Evolutionary conservation across 768 basidiomycete genomes (phyloP).

Genomic region (Mycena capillaripes): DNA sequence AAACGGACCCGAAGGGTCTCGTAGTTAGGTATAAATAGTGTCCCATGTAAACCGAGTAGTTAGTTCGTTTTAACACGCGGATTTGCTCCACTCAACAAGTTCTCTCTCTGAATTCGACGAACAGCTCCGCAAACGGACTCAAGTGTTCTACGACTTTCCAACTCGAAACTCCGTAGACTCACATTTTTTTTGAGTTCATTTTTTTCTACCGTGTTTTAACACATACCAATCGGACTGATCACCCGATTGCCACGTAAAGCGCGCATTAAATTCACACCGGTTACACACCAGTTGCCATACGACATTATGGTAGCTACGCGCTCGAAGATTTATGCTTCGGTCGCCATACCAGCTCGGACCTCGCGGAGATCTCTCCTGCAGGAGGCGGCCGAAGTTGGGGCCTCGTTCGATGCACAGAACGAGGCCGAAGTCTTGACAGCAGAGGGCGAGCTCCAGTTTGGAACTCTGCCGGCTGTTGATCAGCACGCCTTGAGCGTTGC

Average conservation of each 20-base stretch:
- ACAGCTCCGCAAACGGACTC: too few species aligned
- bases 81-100: too few species aligned
- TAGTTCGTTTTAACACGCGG: too few species aligned
- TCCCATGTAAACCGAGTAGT: too few species aligned
- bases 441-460: constrained; percentile 14
- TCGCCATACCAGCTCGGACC: constrained; percentile 14
- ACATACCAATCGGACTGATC: constrained; percentile 30
- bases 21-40: too few species aligned
- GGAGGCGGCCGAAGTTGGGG: constrained; percentile 26
- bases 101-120: too few species aligned
- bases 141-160: too few species aligned
- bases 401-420: not conserved
- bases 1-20: too few species aligned
- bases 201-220: constrained; percentile 22
- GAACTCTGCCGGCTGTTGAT: not conserved
- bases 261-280: not conserved
- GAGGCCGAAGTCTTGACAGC: constrained; percentile 1
- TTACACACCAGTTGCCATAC: constrained; percentile 1
- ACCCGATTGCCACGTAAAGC: constrained; percentile 17
- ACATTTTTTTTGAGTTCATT: constrained; percentile 34
- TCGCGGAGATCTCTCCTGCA: not conserved
- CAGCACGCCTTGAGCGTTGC: constrained; percentile 17
- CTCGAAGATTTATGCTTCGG: constrained; percentile 9
- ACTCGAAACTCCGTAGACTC: too few species aligned
- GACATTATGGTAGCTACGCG: constrained; percentile 11